A percentile compares a stretch with the other conserved stretches of the same genome.
Conservation (phyloP, 495 filamentous ascomycete species). For the Massariosphaeria phaeospora region DNA sequence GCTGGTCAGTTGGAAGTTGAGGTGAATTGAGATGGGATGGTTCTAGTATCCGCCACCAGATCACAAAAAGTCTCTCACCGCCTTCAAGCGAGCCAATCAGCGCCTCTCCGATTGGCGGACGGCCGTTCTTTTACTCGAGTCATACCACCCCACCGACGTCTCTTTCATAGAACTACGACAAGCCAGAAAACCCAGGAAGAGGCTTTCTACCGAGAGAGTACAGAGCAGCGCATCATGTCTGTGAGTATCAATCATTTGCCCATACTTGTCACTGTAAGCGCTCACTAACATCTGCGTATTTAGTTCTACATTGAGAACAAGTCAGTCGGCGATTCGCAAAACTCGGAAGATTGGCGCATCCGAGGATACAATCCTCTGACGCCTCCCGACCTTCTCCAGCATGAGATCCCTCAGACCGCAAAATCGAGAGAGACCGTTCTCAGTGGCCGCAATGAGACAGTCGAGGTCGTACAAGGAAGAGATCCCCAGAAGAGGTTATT, state of each 20-base stretch:
- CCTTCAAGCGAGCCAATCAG: slow-evolving; percentile 5
- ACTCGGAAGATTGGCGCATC: slow-evolving; percentile 91
- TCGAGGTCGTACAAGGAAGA: slow-evolving; percentile 69
- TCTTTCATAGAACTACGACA: background rate
- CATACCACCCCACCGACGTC: slow-evolving; percentile 1
- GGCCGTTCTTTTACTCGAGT: slow-evolving; percentile 1
- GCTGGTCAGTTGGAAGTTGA: background rate
- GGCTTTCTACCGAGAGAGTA: background rate
- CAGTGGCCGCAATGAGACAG: slow-evolving; percentile 73
- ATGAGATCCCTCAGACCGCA: slow-evolving; percentile 79
- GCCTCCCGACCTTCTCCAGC: slow-evolving; percentile 88
- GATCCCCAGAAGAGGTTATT: slow-evolving; percentile 74
- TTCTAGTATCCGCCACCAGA: background rate
- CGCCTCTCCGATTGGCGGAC: slow-evolving; percentile 3
- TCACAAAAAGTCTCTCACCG: slow-evolving; percentile 1
- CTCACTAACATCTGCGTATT: background rate
- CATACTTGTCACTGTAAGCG: background rate
- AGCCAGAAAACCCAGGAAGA: background rate
- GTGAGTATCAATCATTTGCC: slow-evolving; percentile 2
- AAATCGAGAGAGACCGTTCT: slow-evolving; percentile 77
- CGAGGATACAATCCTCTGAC: slow-evolving; percentile 80
- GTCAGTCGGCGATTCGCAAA: slow-evolving; percentile 72
- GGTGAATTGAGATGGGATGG: background rate
- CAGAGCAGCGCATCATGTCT: slow-evolving; percentile 23
- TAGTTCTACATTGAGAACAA: slow-evolving; percentile 88